Base-by-base conservation (phyloP, 1,139 yeast species). In the Saccharomyces hybrid region DNA sequence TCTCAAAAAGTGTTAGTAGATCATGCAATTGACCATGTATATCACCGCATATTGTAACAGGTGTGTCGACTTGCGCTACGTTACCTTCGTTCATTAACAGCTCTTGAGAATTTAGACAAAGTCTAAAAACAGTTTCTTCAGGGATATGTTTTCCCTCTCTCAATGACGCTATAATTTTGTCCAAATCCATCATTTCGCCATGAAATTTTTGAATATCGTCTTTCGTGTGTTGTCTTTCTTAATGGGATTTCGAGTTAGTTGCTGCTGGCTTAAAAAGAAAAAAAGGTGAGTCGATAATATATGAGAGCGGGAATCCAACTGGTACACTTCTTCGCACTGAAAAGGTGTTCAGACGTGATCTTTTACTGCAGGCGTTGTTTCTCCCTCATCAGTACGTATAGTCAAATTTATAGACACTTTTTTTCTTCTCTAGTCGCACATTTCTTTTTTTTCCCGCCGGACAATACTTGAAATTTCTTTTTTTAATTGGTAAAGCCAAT, bases 1-100 rank as follows among this genome's bases (percentile, higher is more conserved):
- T 84, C 55, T 78, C 77, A 74, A 93, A 91, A 54, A 93, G 76
- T 59, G 95, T 96, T 71, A 93, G 76, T 60, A 93, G 75, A 72
- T 93, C 99, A 73, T 95, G 98, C 60, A 93, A 81, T 73, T 93
- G 99, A 14, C 99, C 99, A 70, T 93, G 99, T 47, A 93, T 93
- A 70, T 93, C 98, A 54, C 99, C 99, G 74, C 99, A 95, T 52
- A 93, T 88, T n/a, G 98, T 91, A 51, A 89, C 96, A 2, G 99
- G 99, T 0, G 96, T 95, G 63, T 86, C 88, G 47, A 93, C 96
- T 5, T 91, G 90, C 68, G 91, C 96, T 51, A 93, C 96, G 70
- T 95, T 93, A 60, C 91, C 87, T 74, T 95, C 99, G 62, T 82
- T 84, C 69, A 90, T 91, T 62, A 93, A 77, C 47, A 93, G 84